A percentile compares a stretch with the other conserved stretches of the same genome.
phyloP scores from a whole-genome alignment of 768 basidiomycete species.

The Floccularia luteovirens region DNA sequence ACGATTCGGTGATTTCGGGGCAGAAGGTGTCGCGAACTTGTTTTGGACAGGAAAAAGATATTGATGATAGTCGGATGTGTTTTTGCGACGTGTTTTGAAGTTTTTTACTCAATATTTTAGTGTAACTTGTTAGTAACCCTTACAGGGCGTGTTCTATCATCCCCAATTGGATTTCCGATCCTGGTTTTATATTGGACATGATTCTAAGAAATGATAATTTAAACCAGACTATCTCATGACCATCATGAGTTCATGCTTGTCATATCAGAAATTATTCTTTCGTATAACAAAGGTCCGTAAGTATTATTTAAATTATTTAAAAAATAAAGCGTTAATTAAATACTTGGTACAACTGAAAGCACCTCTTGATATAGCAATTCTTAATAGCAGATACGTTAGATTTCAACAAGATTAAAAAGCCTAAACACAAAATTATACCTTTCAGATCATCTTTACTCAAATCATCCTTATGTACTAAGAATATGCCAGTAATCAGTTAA shows the following conservation, averaged over 20 bases:
- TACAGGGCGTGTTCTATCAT: too few relatives aligned
- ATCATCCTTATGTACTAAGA: conserved; percentile 59
- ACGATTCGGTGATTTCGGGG: conserved; percentile 81
- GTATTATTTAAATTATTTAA: conserved; percentile 4
- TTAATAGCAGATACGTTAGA: conserved; percentile 10
- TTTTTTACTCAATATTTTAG: too few relatives aligned
- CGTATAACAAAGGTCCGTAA: not conserved
- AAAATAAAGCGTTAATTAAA: too few relatives aligned
- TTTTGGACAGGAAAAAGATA: conserved; percentile 56
- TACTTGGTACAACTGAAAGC: conserved; percentile 60
- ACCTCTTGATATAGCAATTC: conserved; percentile 83
- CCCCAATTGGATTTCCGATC: too few relatives aligned
- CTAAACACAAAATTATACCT: conserved; percentile 19
- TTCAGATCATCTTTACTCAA: conserved; percentile 77
- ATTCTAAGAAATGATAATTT: too few relatives aligned
- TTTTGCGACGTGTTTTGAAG: too few relatives aligned
- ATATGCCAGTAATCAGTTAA: conserved; percentile 5
- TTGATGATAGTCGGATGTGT: conserved; percentile 21
- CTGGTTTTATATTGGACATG: too few relatives aligned
- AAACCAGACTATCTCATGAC: too few relatives aligned
- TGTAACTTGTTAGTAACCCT: too few relatives aligned
- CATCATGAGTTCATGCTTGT: not conserved
- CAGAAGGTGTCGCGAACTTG: conserved; percentile 67
- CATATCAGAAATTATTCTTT: conserved; percentile 1
- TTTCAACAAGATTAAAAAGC: conserved; percentile 7